Conservation (phyloP, 129 eudicot species). For the Chrysanthemum makinoi region DNA sequence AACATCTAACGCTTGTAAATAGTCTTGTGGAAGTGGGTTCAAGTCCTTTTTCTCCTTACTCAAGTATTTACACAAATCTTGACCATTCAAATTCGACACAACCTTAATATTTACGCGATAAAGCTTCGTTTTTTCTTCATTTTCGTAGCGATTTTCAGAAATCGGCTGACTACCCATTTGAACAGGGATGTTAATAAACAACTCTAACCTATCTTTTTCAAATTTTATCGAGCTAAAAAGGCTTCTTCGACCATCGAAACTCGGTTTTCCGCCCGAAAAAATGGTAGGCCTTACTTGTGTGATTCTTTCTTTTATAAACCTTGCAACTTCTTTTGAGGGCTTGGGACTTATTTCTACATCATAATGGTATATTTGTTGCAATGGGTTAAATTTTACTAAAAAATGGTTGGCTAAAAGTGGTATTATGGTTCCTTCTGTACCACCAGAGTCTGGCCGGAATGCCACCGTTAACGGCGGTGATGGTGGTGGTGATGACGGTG, state of each 20-base stretch:
- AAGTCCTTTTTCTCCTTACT: conserved; percentile 44
- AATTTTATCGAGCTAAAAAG: conserved; percentile 74
- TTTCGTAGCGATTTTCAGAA: conserved; percentile 12
- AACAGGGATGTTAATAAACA: conserved; percentile 64
- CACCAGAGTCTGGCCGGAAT: conserved; percentile 88
- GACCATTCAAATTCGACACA: conserved; percentile 71
- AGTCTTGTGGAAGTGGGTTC: conserved; percentile 78
- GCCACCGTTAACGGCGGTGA: conserved; percentile 49
- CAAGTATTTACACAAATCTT: conserved; percentile 49
- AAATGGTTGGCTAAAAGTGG: conserved; percentile 89
- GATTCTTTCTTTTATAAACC: conserved; percentile 59
- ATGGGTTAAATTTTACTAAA: conserved; percentile 62
- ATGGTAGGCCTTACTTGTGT: conserved; percentile 45
- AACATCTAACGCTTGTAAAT: conserved; percentile 87
- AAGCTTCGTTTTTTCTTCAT: conserved; percentile 41
- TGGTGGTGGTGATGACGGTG: neutral
- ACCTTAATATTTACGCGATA: conserved; percentile 64
- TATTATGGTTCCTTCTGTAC: conserved; percentile 70
- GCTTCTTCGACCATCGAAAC: conserved; percentile 84
- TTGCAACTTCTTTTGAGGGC: conserved; percentile 73
- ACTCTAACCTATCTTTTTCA: conserved; percentile 52
- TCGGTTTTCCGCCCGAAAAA: conserved; percentile 68
- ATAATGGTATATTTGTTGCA: conserved; percentile 61
- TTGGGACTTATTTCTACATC: conserved; percentile 82
- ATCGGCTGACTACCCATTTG: conserved; percentile 24